Evolutionary conservation across 2,329 filamentous ascomycete genomes (phyloP), one percentile per base, ranked within the genome.

Genomic region (Diaporthe aspalathi): DNA sequence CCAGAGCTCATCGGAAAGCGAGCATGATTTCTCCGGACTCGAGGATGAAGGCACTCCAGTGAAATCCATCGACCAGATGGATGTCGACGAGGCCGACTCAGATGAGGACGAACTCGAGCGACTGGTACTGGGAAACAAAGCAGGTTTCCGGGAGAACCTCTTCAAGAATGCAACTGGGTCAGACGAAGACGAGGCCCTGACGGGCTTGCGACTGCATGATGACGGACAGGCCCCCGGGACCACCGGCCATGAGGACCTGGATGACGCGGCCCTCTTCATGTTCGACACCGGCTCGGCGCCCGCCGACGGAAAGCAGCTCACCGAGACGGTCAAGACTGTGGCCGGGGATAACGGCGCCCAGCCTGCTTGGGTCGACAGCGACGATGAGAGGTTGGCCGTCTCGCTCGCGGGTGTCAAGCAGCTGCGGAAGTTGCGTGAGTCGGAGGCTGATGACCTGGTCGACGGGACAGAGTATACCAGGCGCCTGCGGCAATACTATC

Each of bases 291-390:
- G 89, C 50, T 84, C 86, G n/a, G 66, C 43, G 29, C 82, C 83
- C 1, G 81, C 82, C 27, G 76, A 76, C n/a, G 80, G 77, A 24
- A 77, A 76, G 32, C 76, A 82, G 35, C 76, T 80, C 14, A 67
- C 76, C 12, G 69, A 78, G 7, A 79, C 81, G 45, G 76, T 71
- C 7, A 74, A 76, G 24, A 62, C 70, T 9, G 68, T 16, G 70
- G 74, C 68, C 0, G 66, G 67, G 12, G 73, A 73, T 47, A 67
- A 75, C 8, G 74, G 75, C 8, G 84, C 87, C 52, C 84, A 85
- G 24, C 87, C 91, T 3, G 93, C 90, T 1, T 99, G 96, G 96
- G 91, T 95, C 76, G 96, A 99, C 80, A 98, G 95, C 81, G 96
- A 99, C 77, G 96, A 99, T 78, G 96, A 98, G 78, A 89, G 93